Conservation (phyloP, 805 yeast genomes). For the Huiozyma sinensis region DNA sequence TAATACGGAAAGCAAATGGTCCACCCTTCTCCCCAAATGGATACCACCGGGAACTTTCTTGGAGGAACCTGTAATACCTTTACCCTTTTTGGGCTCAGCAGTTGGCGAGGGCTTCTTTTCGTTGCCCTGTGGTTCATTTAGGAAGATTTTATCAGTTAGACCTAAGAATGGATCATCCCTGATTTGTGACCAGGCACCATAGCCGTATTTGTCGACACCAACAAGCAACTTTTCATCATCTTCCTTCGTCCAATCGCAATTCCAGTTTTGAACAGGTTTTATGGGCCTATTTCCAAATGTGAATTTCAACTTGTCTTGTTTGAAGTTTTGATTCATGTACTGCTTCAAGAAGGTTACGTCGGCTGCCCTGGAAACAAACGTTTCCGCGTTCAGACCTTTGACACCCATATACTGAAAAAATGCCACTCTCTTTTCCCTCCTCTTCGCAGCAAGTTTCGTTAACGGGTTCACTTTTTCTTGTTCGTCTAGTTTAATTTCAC, state of each 20-base stretch:
- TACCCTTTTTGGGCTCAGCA: slow-evolving; percentile 11
- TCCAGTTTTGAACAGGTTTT: slow-evolving; percentile 85
- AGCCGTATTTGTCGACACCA: slow-evolving; percentile 88
- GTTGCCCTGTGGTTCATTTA: slow-evolving; percentile 34
- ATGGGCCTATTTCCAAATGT: slow-evolving; percentile 45
- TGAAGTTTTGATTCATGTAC: slow-evolving; percentile 38
- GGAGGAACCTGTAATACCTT: slow-evolving; percentile 24
- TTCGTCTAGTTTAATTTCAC: slow-evolving; percentile 25
- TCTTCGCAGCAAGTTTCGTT: slow-evolving; percentile 48
- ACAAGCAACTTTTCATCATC: slow-evolving; percentile 82
- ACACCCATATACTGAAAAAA: slow-evolving; percentile 83
- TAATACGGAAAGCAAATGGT: slow-evolving; percentile 65
- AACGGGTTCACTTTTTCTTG: slow-evolving; percentile 34
- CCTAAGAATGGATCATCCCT: slow-evolving; percentile 92
- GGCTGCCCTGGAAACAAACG: slow-evolving; percentile 70
- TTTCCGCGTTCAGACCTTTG: slow-evolving; percentile 83
- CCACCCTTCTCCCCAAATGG: slow-evolving; percentile 85
- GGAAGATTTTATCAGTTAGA: slow-evolving; percentile 70
- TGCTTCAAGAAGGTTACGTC: slow-evolving; percentile 63
- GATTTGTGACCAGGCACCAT: slow-evolving; percentile 89
- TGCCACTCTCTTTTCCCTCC: slow-evolving; percentile 82
- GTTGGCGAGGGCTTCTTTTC: background rate
- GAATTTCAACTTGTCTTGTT: slow-evolving; percentile 49
- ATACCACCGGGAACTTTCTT: slow-evolving; percentile 86
- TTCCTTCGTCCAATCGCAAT: slow-evolving; percentile 67